A percentile compares a stretch with the other conserved stretches of the same genome.
phyloP scores from a whole-genome alignment of 2,329 filamentous ascomycete genomes.

The Colletotrichum coccodes region DNA sequence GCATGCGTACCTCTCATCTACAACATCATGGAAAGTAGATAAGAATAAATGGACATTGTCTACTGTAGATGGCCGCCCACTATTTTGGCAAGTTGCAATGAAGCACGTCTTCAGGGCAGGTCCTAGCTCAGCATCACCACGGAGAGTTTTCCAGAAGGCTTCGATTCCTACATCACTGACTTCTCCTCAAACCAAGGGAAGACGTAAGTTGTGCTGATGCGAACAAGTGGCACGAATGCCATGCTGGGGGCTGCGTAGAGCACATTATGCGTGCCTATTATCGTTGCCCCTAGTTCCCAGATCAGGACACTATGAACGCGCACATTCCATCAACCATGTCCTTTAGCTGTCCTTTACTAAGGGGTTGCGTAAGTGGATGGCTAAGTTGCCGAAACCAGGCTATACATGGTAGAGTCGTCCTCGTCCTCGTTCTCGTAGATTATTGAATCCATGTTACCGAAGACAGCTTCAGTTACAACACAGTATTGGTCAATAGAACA shows the following conservation, averaged over 20 bases:
- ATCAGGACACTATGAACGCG: not conserved
- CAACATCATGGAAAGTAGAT: not conserved
- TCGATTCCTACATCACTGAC: constrained; percentile 4
- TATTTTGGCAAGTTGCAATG: not conserved
- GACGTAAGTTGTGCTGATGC: not conserved
- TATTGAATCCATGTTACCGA: not conserved
- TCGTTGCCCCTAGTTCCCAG: not conserved
- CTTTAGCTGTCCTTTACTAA: not conserved
- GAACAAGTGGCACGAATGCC: constrained; percentile 8
- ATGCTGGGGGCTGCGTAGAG: not conserved
- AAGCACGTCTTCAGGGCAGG: not conserved
- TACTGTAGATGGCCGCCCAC: not conserved
- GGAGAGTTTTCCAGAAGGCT: constrained; percentile 18
- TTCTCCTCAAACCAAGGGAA: not conserved
- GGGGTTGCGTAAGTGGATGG: not conserved
- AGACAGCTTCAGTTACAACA: not conserved
- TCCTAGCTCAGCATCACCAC: not conserved
- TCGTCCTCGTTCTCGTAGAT: not conserved
- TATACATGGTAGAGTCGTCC: not conserved
- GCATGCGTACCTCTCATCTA: not conserved
- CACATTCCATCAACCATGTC: not conserved
- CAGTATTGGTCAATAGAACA: not conserved
- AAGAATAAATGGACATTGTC: not conserved
- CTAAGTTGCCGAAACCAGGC: not conserved
- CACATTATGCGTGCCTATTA: not conserved